phyloP scores from a whole-genome alignment of 106 monocot genomes.

The Xerophyta viscosa region DNA sequence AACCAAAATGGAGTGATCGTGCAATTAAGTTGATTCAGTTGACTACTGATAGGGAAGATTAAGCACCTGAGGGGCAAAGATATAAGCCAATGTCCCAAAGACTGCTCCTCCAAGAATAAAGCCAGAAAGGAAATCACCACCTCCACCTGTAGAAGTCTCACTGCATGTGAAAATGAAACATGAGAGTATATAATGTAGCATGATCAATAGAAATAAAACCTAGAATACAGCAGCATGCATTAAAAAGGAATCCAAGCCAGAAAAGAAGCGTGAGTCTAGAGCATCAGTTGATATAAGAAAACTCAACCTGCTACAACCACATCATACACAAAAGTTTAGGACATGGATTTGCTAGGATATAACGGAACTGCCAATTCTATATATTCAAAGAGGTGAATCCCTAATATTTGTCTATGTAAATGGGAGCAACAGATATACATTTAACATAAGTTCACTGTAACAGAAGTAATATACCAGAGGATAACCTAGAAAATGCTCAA shows the following conservation, averaged over 20 bases:
- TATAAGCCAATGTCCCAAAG: conserved; percentile 72
- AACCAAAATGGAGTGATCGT: not conserved
- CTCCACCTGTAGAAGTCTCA: conserved; percentile 51
- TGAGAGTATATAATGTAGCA: not conserved
- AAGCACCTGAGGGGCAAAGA: conserved; percentile 83
- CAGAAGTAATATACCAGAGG: no score
- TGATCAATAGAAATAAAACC: not conserved
- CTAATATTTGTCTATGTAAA: no score
- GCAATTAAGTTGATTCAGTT: not conserved
- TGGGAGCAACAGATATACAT: no score
- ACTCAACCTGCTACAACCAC: no score
- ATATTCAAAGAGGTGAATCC: no score
- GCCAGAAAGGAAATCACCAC: conserved; percentile 79
- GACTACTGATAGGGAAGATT: not conserved
- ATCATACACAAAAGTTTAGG: no score
- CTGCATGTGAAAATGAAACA: conserved; percentile 26
- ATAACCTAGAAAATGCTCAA: no score
- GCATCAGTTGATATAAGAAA: no score
- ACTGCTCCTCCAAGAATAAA: conserved; percentile 81
- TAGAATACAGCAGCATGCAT: not conserved
- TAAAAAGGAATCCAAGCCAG: not conserved
- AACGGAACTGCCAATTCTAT: no score
- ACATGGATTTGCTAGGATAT: no score
- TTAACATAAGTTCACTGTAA: no score
- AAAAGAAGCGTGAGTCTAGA: no score